phyloP scores from a whole-genome alignment of 176 grass and related monocot species.

The Bonia amplexicaulis region DNA sequence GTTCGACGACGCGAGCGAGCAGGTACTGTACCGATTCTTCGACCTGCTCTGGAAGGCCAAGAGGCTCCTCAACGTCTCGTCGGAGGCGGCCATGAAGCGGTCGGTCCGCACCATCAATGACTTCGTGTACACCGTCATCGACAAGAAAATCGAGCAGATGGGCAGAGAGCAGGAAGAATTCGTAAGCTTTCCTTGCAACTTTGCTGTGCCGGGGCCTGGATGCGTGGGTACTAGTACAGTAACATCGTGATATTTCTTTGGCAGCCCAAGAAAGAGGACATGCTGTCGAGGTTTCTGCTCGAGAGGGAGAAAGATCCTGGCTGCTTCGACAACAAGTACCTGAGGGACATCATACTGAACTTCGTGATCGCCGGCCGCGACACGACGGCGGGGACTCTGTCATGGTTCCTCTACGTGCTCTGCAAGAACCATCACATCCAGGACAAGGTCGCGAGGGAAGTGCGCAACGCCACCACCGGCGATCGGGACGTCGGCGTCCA shows the following conservation, averaged over 20 bases:
- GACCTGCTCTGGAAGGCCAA: constrained; percentile 69
- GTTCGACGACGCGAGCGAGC: constrained; percentile 65
- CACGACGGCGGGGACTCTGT: constrained; percentile 56
- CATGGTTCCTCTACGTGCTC: constrained; percentile 57
- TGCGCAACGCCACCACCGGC: constrained; percentile 25
- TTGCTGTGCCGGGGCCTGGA: not conserved
- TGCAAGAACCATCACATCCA: constrained; percentile 42
- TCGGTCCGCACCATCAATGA: constrained; percentile 49
- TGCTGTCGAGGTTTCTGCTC: constrained; percentile 61
- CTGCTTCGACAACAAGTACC: constrained; percentile 50
- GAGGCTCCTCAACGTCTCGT: constrained; percentile 51
- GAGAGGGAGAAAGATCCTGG: constrained; percentile 40
- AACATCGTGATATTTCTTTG: not conserved
- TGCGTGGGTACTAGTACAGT: not conserved
- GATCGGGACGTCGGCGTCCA: constrained; percentile 1
- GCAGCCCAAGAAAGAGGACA: constrained; percentile 59
- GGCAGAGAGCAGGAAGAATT: constrained; percentile 25
- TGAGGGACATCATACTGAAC: constrained; percentile 77
- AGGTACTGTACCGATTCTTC: constrained; percentile 46
- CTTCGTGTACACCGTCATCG: constrained; percentile 54
- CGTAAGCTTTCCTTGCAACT: constrained; percentile 16
- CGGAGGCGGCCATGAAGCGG: constrained; percentile 57
- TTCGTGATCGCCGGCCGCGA: constrained; percentile 73
- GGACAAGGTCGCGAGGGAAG: constrained; percentile 40
- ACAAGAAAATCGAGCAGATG: constrained; percentile 47